Evolutionary conservation across 1,139 yeast species (phyloP).

Genomic region (Spencermartinsiella ligniputridi): DNA sequence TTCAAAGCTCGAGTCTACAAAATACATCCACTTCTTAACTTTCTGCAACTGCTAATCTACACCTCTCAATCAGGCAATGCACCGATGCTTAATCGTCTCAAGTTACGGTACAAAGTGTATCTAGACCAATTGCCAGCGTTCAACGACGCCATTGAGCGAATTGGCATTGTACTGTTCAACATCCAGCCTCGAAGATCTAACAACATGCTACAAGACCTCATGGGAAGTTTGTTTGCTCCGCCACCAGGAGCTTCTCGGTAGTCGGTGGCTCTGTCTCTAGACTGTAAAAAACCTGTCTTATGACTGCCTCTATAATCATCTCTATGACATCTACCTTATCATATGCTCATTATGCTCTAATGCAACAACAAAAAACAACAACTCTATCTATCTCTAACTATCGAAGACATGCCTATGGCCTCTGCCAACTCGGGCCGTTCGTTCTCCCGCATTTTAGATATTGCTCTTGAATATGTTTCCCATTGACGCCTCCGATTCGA

Average conservation of each 20-base stretch:
- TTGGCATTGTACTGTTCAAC: constrained; percentile 55
- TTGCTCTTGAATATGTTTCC: constrained; percentile 73
- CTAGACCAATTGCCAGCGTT: constrained; percentile 42
- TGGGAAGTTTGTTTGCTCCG: constrained; percentile 65
- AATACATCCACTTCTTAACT: constrained; percentile 48
- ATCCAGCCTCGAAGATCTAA: constrained; percentile 53
- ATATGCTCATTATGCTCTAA: not conserved
- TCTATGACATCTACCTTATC: not conserved
- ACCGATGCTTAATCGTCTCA: constrained; percentile 50
- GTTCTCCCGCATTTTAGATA: constrained; percentile 52
- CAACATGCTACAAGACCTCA: constrained; percentile 75
- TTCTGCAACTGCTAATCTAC: constrained; percentile 62
- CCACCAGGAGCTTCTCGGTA: not conserved
- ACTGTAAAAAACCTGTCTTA: too few species aligned
- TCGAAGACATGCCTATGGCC: constrained; percentile 55
- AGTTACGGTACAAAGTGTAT: constrained; percentile 48
- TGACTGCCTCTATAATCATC: too few species aligned
- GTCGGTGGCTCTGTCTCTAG: too few species aligned
- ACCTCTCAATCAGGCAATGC: constrained; percentile 54
- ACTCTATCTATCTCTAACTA: constrained; percentile 8
- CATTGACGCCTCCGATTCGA: constrained; percentile 60
- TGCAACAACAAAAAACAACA: not conserved
- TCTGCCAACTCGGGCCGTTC: constrained; percentile 65
- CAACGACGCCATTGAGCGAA: constrained; percentile 26
- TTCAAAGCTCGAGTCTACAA: constrained; percentile 28